Percentiles rank a stretch among this genome's conserved stretches.
Conservation (phyloP, 1,139 yeast genomes). For the Geotrichum aggregatum region DNA sequence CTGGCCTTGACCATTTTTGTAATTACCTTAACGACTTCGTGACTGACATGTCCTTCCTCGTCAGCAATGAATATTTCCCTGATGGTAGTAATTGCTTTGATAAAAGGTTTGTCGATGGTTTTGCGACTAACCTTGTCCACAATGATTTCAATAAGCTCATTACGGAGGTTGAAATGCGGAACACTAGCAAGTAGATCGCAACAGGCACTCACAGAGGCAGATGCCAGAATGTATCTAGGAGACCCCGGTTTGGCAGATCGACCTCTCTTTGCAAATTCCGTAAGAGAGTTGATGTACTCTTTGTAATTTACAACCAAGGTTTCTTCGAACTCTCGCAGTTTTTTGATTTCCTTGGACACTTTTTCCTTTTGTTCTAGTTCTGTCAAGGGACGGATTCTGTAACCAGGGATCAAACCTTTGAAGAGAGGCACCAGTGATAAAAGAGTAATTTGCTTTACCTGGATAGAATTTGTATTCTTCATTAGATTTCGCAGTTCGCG, state of each 20-base stretch:
- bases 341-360: slow-evolving; percentile 76
- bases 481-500: slow-evolving; percentile 66
- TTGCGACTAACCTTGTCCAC: slow-evolving; percentile 44
- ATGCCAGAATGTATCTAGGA: slow-evolving; percentile 46
- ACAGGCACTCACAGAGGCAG: slow-evolving; percentile 66
- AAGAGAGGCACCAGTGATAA: slow-evolving; percentile 80
- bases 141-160: slow-evolving; percentile 63
- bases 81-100: slow-evolving; percentile 58
- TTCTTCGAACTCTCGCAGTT: slow-evolving; percentile 76
- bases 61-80: slow-evolving; percentile 64
- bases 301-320: slow-evolving; percentile 64
- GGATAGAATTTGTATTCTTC: slow-evolving; percentile 59
- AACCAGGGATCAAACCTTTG: slow-evolving; percentile 82
- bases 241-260: slow-evolving; percentile 36
- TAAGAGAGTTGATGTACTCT: slow-evolving; percentile 57
- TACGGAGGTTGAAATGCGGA: slow-evolving; percentile 75
- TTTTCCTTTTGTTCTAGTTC: slow-evolving; percentile 78
- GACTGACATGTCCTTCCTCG: slow-evolving; percentile 74
- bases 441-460: slow-evolving; percentile 68
- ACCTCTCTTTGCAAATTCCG: slow-evolving; percentile 29
- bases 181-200: slow-evolving; percentile 69
- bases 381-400: slow-evolving; percentile 74
- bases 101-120: slow-evolving; percentile 45
- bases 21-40: slow-evolving; percentile 64
- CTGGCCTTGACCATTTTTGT: slow-evolving; percentile 70